Evolutionary conservation across 441 rosid species (phyloP).

Genomic region (Eutrema salsugineum): DNA sequence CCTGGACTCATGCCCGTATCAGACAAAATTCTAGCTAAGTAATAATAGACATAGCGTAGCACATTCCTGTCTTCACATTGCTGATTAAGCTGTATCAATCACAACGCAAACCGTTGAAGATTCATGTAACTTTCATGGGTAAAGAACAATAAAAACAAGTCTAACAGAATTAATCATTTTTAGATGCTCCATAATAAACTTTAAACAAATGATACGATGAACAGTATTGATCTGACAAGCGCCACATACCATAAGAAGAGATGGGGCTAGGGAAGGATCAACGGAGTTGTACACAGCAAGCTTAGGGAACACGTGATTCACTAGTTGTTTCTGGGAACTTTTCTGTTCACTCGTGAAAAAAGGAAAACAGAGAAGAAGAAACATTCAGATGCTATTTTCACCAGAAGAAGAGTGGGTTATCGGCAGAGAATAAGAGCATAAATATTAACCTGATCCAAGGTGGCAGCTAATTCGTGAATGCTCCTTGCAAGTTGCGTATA

Average conservation of each 20-base stretch:
- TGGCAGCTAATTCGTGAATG: conserved; percentile 94
- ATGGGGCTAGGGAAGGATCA: conserved; percentile 99
- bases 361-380: neutral
- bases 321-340: conserved; percentile 91
- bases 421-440: conserved; percentile 7
- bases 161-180: neutral
- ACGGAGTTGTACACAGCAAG: conserved; percentile 99
- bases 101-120: conserved; percentile 5
- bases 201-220: neutral
- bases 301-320: conserved; percentile 94
- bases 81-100: conserved; percentile 75
- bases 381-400: neutral
- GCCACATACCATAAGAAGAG: conserved; percentile 92
- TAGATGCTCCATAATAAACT: neutral
- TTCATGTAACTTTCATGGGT: neutral
- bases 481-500: conserved; percentile 99
- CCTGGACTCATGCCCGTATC: conserved; percentile 93
- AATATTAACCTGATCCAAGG: conserved; percentile 81
- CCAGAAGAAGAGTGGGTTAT: neutral
- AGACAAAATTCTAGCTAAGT: conserved; percentile 94
- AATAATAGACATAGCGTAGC: conserved; percentile 95
- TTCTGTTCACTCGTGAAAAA: conserved; percentile 45
- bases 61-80: conserved; percentile 96
- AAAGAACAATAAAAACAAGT: neutral
- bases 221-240: neutral